Conservation (phyloP, 495 filamentous ascomycete species). For the Talaromyces ruber region DNA sequence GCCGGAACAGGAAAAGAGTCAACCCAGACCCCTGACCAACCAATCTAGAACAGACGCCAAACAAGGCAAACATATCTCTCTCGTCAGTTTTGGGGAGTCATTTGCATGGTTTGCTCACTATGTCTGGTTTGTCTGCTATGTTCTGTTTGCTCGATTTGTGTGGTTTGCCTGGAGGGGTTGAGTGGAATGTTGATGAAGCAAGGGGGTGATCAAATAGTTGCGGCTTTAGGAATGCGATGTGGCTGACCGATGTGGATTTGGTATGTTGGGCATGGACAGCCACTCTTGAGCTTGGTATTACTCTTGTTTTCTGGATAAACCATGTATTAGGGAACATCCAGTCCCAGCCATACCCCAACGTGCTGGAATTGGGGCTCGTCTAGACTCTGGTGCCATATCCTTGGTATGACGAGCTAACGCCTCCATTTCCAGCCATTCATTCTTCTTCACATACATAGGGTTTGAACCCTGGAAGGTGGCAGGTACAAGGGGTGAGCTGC, state of each 20-base stretch:
- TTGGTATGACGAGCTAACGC: not conserved
- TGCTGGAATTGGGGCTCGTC: not conserved
- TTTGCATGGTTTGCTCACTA: not conserved
- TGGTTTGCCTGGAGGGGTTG: not conserved
- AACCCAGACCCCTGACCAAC: not conserved
- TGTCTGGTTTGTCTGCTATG: not conserved
- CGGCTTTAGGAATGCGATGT: not conserved
- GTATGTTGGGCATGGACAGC: not conserved
- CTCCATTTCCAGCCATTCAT: not conserved
- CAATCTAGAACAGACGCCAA: not conserved
- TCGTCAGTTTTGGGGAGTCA: no score
- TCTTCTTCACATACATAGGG: not conserved
- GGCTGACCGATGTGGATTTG: not conserved
- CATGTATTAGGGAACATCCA: not conserved
- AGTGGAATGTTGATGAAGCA: not conserved
- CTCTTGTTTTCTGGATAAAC: no score
- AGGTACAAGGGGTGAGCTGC: not conserved
- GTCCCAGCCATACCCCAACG: no score
- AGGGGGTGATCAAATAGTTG: not conserved
- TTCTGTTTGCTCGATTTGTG: not conserved
- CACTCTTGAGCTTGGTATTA: not conserved
- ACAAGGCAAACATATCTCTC: constrained; percentile 1
- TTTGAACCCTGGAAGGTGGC: not conserved
- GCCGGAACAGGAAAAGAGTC: not conserved
- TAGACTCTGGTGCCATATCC: not conserved